phyloP scores from a whole-genome alignment of 2,329 filamentous ascomycete genomes.

The Calonectria pseudoturangicola region DNA sequence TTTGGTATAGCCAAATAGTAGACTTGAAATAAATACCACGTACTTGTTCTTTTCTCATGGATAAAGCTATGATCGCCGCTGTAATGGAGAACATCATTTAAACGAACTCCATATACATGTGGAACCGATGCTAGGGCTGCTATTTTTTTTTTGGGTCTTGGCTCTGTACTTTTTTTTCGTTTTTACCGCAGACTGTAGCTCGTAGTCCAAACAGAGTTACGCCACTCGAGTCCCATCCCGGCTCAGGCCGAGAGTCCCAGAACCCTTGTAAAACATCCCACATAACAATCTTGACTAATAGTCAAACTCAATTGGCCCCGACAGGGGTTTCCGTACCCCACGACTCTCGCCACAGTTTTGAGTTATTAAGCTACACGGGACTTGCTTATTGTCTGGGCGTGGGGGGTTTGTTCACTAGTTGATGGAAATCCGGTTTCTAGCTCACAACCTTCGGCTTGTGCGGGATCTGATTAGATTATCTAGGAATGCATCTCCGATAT shows the following conservation, averaged over 20 bases:
- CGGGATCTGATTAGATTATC: slow-evolving; percentile 9
- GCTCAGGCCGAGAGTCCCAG: not conserved
- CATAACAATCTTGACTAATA: not conserved
- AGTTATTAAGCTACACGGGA: not conserved
- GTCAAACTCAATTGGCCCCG: slow-evolving; percentile 1
- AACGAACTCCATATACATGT: not conserved
- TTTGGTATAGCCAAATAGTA: slow-evolving; percentile 41
- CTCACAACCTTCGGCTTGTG: not conserved
- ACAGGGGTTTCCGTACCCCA: not conserved
- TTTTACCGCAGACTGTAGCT: not conserved
- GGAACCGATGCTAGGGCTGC: too few species aligned
- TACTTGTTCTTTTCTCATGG: not conserved
- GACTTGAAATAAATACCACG: not conserved
- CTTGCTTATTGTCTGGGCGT: not conserved
- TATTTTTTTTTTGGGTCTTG: too few species aligned
- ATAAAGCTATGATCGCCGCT: not conserved
- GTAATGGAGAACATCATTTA: not conserved
- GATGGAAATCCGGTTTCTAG: not conserved
- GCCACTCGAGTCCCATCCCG: not conserved
- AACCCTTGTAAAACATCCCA: not conserved
- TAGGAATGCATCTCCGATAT: not conserved
- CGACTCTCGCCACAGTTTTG: not conserved
- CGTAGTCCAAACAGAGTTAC: not conserved
- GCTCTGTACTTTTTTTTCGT: too few species aligned
- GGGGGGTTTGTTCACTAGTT: not conserved